phyloP scores from a whole-genome alignment of 2,329 filamentous ascomycete species.

The Phialocephala sp. region DNA sequence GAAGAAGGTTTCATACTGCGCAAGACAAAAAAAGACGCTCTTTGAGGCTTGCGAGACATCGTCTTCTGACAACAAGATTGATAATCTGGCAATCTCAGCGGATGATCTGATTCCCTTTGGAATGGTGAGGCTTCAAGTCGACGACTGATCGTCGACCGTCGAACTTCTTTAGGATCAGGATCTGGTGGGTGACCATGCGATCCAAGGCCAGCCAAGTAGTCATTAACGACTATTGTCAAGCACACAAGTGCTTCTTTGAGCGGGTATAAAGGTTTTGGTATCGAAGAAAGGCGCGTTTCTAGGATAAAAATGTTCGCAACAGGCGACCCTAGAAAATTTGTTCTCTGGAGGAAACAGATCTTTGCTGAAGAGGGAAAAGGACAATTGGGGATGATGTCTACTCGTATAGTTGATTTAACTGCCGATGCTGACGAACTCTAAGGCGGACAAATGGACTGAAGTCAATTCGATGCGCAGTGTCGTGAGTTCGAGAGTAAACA shows the following conservation, averaged over 20 bases:
- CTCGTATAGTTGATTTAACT: not conserved
- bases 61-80: not conserved
- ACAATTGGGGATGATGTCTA: not conserved
- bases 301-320: not conserved
- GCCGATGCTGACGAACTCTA: not conserved
- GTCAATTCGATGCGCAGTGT: conserved; percentile 2
- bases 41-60: not conserved
- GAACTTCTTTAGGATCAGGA: not conserved
- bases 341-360: not conserved
- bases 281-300: not conserved
- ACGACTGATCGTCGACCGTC: not conserved
- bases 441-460: not conserved
- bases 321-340: not conserved
- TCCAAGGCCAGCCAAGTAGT: not conserved
- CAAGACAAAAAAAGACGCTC: not conserved
- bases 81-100: not conserved
- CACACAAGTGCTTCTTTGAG: not conserved
- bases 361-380: not conserved
- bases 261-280: not conserved
- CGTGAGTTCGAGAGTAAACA: not conserved
- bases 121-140: not conserved
- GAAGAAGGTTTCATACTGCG: not conserved
- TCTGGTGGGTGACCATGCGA: not conserved
- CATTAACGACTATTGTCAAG: not conserved
- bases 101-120: not conserved